A percentile compares a stretch with the other conserved stretches of the same genome.
These are phyloP conservation scores for Cairneyella variabilis DNA, from an alignment of 495 filamentous ascomycete genomes.

Conservation along the genomic window DNA sequence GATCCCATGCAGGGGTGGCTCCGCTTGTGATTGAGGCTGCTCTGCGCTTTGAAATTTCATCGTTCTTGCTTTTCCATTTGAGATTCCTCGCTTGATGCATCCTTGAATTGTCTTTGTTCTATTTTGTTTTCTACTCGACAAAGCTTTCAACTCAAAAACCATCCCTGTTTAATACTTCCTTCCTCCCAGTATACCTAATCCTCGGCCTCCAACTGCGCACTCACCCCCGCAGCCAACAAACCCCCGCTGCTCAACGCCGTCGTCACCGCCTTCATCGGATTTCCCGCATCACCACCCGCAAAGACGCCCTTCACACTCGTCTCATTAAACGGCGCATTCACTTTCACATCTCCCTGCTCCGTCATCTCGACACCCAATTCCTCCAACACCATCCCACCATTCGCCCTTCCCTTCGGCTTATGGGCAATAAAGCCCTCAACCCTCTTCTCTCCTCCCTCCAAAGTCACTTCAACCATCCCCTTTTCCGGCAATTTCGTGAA, in stretches of 20 bases:
- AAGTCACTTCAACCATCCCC: not conserved
- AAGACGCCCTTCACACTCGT: slow-evolving; percentile 37
- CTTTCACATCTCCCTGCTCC: slow-evolving; percentile 29
- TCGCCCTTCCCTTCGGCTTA: slow-evolving; percentile 21
- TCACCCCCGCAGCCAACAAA: slow-evolving; percentile 15
- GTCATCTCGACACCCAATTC: slow-evolving; percentile 33
- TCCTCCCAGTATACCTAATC: no score
- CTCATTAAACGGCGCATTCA: slow-evolving; percentile 28
- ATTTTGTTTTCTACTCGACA: no score
- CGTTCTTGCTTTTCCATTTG: no score
- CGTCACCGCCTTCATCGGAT: slow-evolving; percentile 22
- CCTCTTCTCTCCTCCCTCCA: slow-evolving; percentile 11
- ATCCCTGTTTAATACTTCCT: no score
- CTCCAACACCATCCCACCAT: slow-evolving; percentile 25
- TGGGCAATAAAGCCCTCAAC: slow-evolving; percentile 25
- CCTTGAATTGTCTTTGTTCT: no score
- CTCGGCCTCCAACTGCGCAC: not conserved
- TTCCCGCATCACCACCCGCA: slow-evolving; percentile 36
- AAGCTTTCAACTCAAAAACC: no score
- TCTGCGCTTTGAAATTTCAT: no score
- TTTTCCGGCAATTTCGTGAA: not conserved
- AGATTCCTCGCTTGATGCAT: no score
- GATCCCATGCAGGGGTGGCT: no score
- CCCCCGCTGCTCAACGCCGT: slow-evolving; percentile 17
- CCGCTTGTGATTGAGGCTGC: no score